These are phyloP conservation scores for Trifolium pratense DNA, from an alignment of 306 rosid species.

Conservation along the genomic window DNA sequence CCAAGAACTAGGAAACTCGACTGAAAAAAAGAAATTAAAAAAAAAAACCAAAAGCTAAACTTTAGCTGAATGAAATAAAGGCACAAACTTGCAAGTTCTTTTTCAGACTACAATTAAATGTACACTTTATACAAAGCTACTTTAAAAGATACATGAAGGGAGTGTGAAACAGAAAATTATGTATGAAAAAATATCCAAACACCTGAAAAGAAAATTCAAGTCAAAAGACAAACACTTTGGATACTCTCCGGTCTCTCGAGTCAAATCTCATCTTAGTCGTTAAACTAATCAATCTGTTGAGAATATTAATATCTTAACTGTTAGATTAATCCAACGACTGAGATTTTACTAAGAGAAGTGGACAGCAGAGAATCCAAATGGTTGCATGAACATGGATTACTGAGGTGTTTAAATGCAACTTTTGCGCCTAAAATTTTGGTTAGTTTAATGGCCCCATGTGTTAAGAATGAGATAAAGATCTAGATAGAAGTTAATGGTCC, in stretches of 20 bases:
- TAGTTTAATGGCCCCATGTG: conserved; percentile 45
- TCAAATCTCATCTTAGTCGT: background rate
- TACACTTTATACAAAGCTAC: conserved; percentile 44
- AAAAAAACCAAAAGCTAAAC: conserved; percentile 1
- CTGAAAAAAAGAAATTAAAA: conserved; percentile 1
- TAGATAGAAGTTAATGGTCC: conserved; percentile 49
- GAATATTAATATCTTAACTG: background rate
- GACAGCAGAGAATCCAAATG: background rate
- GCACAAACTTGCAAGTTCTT: conserved; percentile 36
- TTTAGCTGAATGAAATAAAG: conserved; percentile 35
- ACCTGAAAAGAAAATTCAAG: conserved; percentile 3
- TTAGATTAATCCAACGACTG: background rate
- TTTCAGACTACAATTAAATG: conserved; percentile 29
- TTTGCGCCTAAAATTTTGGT: conserved; percentile 43
- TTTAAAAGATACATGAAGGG: conserved; percentile 28
- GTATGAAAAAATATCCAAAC: background rate
- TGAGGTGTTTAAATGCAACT: conserved; percentile 24
- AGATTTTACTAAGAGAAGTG: background rate
- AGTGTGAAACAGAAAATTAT: conserved; percentile 27
- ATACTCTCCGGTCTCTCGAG: background rate
- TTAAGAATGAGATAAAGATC: conserved; percentile 34
- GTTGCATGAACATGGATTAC: conserved; percentile 6
- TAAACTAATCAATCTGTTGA: background rate
- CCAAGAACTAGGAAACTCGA: conserved; percentile 22
- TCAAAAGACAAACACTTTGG: conserved; percentile 31